Evolutionary conservation across 2,329 filamentous ascomycete species (phyloP).

Genomic region (Apiospora saccharicola): DNA sequence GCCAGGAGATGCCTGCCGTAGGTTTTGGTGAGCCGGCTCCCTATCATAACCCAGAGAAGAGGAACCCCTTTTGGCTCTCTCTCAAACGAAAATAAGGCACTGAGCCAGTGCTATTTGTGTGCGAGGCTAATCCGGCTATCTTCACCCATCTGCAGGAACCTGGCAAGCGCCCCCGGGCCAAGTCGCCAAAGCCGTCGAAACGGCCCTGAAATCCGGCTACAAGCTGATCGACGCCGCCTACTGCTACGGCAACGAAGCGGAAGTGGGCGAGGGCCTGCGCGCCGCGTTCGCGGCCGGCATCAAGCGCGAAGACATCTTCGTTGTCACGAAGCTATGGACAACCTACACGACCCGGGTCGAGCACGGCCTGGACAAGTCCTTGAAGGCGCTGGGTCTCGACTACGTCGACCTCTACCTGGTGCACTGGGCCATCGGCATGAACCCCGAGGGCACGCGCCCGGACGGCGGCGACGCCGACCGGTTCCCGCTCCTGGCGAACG

Average conservation of each 20-base stretch:
- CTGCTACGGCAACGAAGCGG: slow-evolving; percentile 82
- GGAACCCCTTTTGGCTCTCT: background rate
- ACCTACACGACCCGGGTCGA: slow-evolving; percentile 77
- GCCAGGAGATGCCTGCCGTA: slow-evolving; percentile 67
- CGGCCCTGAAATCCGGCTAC: slow-evolving; percentile 65
- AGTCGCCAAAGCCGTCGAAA: slow-evolving; percentile 64
- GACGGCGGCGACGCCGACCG: slow-evolving; percentile 69
- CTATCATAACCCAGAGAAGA: background rate
- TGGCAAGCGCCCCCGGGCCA: slow-evolving; percentile 69
- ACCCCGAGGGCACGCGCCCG: slow-evolving; percentile 66
- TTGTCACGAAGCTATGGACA: slow-evolving; percentile 87
- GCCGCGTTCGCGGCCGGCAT: slow-evolving; percentile 74
- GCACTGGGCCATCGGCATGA: slow-evolving; percentile 86
- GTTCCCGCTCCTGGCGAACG: slow-evolving; percentile 78
- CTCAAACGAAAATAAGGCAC: background rate
- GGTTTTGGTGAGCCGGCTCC: slow-evolving; percentile 59
- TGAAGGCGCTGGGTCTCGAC: slow-evolving; percentile 76
- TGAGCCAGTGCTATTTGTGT: no score
- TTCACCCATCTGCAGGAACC: slow-evolving; percentile 55
- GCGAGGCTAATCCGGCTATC: background rate
- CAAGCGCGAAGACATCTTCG: slow-evolving; percentile 81
- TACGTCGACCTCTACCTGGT: slow-evolving; percentile 85
- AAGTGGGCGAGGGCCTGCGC: slow-evolving; percentile 80
- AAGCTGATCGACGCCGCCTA: slow-evolving; percentile 75
- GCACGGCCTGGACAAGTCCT: slow-evolving; percentile 74